phyloP scores from a whole-genome alignment of 108 stramenopile genomes.

The Aurantiochytrium sp. region DNA sequence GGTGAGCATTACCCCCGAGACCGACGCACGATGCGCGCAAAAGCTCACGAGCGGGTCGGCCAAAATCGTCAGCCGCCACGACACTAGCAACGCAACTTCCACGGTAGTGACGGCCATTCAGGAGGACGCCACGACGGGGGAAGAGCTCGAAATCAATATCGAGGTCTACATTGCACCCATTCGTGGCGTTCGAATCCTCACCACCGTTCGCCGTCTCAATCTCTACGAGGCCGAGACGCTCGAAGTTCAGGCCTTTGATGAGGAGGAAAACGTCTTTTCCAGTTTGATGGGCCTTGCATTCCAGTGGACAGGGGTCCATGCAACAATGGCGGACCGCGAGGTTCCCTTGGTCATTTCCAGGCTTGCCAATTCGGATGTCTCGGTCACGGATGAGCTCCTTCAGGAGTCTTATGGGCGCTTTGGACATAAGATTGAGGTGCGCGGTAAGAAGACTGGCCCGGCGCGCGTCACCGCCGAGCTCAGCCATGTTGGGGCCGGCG shows the following conservation, averaged over 20 bases:
- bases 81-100: background rate
- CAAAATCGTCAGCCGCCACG: background rate
- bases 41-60: background rate
- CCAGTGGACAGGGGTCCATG: background rate
- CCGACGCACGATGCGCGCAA: background rate
- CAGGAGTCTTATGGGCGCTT: background rate
- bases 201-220: background rate
- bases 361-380: background rate
- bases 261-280: background rate
- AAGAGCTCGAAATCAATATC: background rate
- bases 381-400: background rate
- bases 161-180: constrained; percentile 1
- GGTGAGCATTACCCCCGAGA: background rate
- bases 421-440: background rate
- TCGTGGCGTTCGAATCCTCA: background rate
- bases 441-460: background rate
- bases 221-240: background rate
- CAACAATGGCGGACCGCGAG: background rate
- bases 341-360: background rate
- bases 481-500: background rate
- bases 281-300: background rate
- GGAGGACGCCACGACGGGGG: background rate
- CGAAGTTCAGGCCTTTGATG: background rate
- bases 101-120: background rate
- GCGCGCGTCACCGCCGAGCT: background rate